A percentile compares a stretch with the other conserved stretches of the same genome.
Conservation (phyloP, 805 yeast species). For the Ogataea populi-albae region DNA sequence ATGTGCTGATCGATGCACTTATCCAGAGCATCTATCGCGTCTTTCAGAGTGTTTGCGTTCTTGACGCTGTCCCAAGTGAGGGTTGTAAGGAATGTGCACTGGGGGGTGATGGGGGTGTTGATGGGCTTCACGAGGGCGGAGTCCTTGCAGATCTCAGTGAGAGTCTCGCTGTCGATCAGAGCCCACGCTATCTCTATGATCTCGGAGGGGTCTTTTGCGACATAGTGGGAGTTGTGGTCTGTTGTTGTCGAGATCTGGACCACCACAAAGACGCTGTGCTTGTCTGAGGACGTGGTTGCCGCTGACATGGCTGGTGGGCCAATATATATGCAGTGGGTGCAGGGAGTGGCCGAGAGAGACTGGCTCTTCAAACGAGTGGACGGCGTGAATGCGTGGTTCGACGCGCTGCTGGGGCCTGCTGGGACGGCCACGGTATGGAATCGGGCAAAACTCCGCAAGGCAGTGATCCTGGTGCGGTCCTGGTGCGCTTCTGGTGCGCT, state of each 20-base stretch:
- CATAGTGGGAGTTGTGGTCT: constrained; percentile 58
- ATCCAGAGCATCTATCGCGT: constrained; percentile 59
- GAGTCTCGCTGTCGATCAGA: constrained; percentile 51
- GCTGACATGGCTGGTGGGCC: constrained; percentile 2
- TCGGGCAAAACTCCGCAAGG: too few species aligned
- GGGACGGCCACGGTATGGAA: too few species aligned
- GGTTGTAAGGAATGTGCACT: constrained; percentile 48
- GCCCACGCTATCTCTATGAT: constrained; percentile 68
- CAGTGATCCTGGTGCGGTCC: too few species aligned
- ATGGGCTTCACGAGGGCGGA: constrained; percentile 56
- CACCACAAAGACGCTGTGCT: constrained; percentile 45
- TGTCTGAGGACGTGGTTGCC: background rate
- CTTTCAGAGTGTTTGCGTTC: constrained; percentile 57
- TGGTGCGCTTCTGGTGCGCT: too few species aligned
- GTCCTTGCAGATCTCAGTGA: constrained; percentile 42
- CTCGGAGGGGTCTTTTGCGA: constrained; percentile 66
- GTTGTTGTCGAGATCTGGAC: constrained; percentile 63
- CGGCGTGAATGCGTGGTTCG: too few species aligned
- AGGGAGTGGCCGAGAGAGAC: background rate
- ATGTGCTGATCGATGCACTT: constrained; percentile 43
- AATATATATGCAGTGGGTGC: constrained; percentile 6
- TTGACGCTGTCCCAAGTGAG: constrained; percentile 61
- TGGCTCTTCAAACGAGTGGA: too few species aligned
- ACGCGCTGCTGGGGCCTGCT: too few species aligned
- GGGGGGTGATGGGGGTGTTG: constrained; percentile 63